phyloP scores from a whole-genome alignment of 1,139 yeast genomes.

The Zygosaccharomyces sapae region DNA sequence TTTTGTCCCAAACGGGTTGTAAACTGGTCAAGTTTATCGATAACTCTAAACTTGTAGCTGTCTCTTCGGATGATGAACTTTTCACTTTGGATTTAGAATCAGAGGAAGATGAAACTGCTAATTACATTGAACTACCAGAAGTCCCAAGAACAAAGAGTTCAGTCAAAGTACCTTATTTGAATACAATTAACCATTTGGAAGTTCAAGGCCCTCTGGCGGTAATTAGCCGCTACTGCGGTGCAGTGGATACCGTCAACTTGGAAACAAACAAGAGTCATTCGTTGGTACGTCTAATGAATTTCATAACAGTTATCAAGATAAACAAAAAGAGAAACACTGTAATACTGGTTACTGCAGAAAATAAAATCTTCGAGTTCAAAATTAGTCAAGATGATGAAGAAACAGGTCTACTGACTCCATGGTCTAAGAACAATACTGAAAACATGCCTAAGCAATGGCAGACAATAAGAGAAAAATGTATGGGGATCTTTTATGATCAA shows the following conservation, averaged over 20 bases:
- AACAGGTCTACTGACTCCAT: constrained; percentile 53
- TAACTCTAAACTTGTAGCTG: constrained; percentile 48
- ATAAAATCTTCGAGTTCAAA: constrained; percentile 64
- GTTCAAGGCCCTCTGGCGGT: constrained; percentile 47
- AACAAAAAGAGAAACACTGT: constrained; percentile 48
- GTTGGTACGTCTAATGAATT: constrained; percentile 52
- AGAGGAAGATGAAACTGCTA: constrained; percentile 42
- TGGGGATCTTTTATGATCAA: constrained; percentile 57
- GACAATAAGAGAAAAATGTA: constrained; percentile 61
- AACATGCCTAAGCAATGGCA: constrained; percentile 64
- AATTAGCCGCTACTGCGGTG: constrained; percentile 60
- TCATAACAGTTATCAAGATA: constrained; percentile 62
- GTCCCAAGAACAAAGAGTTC: constrained; percentile 33
- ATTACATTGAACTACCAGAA: constrained; percentile 39
- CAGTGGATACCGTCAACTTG: constrained; percentile 52
- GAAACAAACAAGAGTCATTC: constrained; percentile 26
- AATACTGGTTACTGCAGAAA: constrained; percentile 67
- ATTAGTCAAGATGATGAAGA: constrained; percentile 19
- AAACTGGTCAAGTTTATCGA: constrained; percentile 45
- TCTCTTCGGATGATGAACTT: constrained; percentile 65
- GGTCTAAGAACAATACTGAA: constrained; percentile 80
- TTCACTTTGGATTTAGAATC: constrained; percentile 46
- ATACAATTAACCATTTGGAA: constrained; percentile 50
- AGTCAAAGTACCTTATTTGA: constrained; percentile 36
- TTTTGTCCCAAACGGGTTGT: constrained; percentile 48